These are phyloP conservation scores for Ceraceosorus guamensis DNA, from an alignment of 1,284 basidiomycete species.

Conservation along the genomic window DNA sequence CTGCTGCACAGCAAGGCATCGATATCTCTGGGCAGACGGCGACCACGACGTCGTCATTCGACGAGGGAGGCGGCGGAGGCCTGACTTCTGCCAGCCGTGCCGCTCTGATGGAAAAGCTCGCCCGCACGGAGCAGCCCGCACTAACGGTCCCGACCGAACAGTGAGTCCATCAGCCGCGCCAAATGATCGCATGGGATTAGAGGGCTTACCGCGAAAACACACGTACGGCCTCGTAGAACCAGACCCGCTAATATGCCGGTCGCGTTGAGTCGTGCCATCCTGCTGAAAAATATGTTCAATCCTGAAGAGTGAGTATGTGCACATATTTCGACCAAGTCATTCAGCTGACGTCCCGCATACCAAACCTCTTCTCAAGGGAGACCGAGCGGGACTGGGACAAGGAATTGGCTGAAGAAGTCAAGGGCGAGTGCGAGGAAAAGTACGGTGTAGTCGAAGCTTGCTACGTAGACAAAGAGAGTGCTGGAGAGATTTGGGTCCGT, in stretches of 20 bases:
- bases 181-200: neutral
- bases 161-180: slow-evolving; percentile 6
- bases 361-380: slow-evolving; percentile 53
- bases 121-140: slow-evolving; percentile 14
- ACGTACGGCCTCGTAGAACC: slow-evolving; percentile 4
- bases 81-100: slow-evolving; percentile 37
- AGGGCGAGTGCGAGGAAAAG: slow-evolving; percentile 81
- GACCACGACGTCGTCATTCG: slow-evolving; percentile 30
- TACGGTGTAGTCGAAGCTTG: slow-evolving; percentile 81
- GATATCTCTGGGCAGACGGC: slow-evolving; percentile 3
- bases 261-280: slow-evolving; percentile 65
- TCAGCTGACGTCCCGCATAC: too few species aligned
- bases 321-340: neutral
- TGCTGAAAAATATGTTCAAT: slow-evolving; percentile 93
- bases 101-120: slow-evolving; percentile 46
- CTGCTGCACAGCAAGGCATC: neutral
- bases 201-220: neutral
- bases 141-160: neutral
- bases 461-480: slow-evolving; percentile 84
- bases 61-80: slow-evolving; percentile 42
- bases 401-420: slow-evolving; percentile 91
- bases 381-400: slow-evolving; percentile 92
- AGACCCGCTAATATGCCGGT: slow-evolving; percentile 61
- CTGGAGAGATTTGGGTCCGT: slow-evolving; percentile 90
- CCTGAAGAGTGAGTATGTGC: slow-evolving; percentile 63